Base-by-base conservation (phyloP, 2,329 filamentous ascomycete species). In the Curvularia verruculosa region DNA sequence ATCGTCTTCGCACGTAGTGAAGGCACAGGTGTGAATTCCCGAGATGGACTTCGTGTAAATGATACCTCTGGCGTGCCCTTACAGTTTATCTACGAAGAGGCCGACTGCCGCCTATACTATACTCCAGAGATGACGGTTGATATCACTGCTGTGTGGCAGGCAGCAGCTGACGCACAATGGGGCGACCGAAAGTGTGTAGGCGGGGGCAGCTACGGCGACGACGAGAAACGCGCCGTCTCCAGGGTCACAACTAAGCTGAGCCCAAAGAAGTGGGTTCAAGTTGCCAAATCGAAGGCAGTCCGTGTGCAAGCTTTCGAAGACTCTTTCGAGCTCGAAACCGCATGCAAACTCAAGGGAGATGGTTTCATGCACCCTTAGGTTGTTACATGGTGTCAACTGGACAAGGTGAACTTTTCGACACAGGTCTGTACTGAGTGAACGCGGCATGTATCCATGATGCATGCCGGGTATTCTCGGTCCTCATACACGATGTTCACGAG, bases 71-170 rank as follows among this genome's bases (percentile, higher is more conserved):
- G 71, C 8, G 57, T 69, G 23, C 70, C 76, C 13, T 57, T 77
- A 21, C 76, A 78, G 31, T 78, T 78, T 54, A 61, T 73, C 10
- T 78, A 78, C 55, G 75, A 78, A 56, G 66, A 72, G 49, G 74
- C 76, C 1, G 69, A 78, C 49, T 78, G 76, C 56, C 71, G 76
- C 49, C 64, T 78, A 7, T 77, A 72, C 61, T 78, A 75, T 61
- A 77, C 75, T 2, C 70, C 75, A 0, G 74, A 77, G 63, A 78
- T 78, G 76, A 77, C 75, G 2, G 68, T 77, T 26, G 75, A 77
- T 49, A 72, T 70, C 12, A 72, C 71, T 5, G 67, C 70, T 2
- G 50, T 75, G 3, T 78, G 76, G 76, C 76, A 70, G 58, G 71
- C 75, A 8, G 76, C 68, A n/a, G 73, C 71, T 7, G 74, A 78